A percentile compares a stretch with the other conserved stretches of the same genome.
Conservation (phyloP, 2,329 filamentous ascomycete genomes). For the Colletotrichum endophyticum region DNA sequence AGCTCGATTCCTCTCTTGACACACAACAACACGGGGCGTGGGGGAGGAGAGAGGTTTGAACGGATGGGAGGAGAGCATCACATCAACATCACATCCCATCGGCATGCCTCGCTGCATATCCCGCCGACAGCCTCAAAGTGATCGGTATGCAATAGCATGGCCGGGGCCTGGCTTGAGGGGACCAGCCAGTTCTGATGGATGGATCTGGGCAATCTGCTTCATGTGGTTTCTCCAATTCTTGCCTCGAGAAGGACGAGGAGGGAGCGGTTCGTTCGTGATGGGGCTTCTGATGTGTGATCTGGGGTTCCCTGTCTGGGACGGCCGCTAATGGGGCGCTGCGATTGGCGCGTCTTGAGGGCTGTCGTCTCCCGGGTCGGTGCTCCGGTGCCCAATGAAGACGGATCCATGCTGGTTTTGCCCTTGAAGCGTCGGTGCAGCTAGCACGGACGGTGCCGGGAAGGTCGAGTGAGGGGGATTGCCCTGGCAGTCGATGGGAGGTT, state of each 20-base stretch:
- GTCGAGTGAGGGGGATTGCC: neutral
- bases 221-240: slow-evolving; percentile 14
- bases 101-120: neutral
- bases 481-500: neutral
- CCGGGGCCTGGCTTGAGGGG: neutral
- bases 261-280: neutral
- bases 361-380: neutral
- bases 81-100: neutral
- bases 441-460: neutral
- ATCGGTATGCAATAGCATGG: neutral
- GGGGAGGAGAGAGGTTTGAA: neutral
- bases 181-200: neutral
- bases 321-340: slow-evolving; percentile 3
- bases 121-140: neutral
- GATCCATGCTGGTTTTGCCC: neutral
- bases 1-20: neutral
- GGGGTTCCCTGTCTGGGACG: slow-evolving; percentile 5
- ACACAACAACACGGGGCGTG: neutral
- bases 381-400: slow-evolving; percentile 5
- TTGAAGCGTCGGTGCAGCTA: slow-evolving; percentile 6
- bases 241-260: neutral
- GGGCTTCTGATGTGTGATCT: neutral
- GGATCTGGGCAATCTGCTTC: neutral
- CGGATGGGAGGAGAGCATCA: neutral
- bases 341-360: slow-evolving; percentile 10